phyloP scores from a whole-genome alignment of 2,329 filamentous ascomycete species.

The Fusarium praegraminearum region DNA sequence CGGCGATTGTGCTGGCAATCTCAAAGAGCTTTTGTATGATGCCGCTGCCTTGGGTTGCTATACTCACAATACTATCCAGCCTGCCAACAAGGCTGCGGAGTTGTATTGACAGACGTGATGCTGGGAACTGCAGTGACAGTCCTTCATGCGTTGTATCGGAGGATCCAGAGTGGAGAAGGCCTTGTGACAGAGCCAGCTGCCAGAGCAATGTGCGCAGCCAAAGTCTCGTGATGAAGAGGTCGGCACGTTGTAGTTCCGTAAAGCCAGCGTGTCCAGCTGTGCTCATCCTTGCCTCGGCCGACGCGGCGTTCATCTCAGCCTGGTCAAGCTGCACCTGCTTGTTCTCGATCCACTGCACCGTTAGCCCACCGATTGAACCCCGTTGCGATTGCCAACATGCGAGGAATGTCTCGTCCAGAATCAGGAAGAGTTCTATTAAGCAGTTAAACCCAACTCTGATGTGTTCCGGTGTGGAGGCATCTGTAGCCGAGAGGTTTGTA shows the following conservation, averaged over 20 bases:
- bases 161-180: conserved; percentile 53
- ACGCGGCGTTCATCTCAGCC: conserved; percentile 52
- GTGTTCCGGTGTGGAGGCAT: conserved; percentile 52
- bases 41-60: conserved; percentile 67
- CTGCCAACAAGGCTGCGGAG: conserved; percentile 54
- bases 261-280: conserved; percentile 46
- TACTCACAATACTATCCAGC: conserved; percentile 55
- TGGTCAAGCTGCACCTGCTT: conserved; percentile 57
- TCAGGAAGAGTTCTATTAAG: conserved; percentile 54
- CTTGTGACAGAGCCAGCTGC: conserved; percentile 57
- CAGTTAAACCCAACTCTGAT: conserved; percentile 55
- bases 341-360: conserved; percentile 55
- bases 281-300: conserved; percentile 46
- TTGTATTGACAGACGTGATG: conserved; percentile 54
- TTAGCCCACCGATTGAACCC: conserved; percentile 46
- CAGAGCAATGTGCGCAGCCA: conserved; percentile 58
- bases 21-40: conserved; percentile 71
- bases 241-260: conserved; percentile 56
- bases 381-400: conserved; percentile 53
- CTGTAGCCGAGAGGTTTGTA: conserved; percentile 49
- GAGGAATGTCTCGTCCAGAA: conserved; percentile 56
- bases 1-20: conserved; percentile 69
- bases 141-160: conserved; percentile 52
- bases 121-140: conserved; percentile 56
- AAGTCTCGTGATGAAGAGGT: conserved; percentile 56